Evolutionary conservation across 306 rosid genomes (phyloP).

Genomic region (Phaseolus lunatus): DNA sequence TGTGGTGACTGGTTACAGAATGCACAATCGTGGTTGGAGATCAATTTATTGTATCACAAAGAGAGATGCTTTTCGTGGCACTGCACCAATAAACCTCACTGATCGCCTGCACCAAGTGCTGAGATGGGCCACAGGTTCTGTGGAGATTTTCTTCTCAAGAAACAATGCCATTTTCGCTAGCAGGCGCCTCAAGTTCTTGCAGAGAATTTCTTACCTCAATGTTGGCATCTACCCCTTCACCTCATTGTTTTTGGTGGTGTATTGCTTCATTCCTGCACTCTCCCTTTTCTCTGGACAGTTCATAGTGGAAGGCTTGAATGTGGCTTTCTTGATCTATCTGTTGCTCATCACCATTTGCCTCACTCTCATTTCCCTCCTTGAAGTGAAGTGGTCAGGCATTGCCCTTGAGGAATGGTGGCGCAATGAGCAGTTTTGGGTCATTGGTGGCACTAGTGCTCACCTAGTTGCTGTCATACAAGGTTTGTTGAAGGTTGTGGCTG

Average conservation of each 20-base stretch:
- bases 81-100: conserved; percentile 20
- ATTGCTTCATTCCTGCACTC: conserved; percentile 67
- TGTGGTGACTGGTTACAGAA: conserved; percentile 32
- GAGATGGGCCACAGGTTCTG: conserved; percentile 32
- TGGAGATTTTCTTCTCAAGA: conserved; percentile 28
- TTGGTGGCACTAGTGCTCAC: conserved; percentile 28
- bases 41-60: conserved; percentile 19
- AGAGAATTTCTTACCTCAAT: conserved; percentile 15
- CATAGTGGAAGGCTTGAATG: conserved; percentile 64
- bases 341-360: conserved; percentile 63
- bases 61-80: conserved; percentile 19
- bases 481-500: not conserved
- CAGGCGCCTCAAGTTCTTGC: conserved; percentile 17
- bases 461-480: conserved; percentile 27
- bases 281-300: conserved; percentile 70
- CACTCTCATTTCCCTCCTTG: conserved; percentile 71
- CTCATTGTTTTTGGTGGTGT: not conserved
- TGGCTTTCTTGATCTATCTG: conserved; percentile 65
- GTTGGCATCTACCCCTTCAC: conserved; percentile 34
- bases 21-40: conserved; percentile 36
- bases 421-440: conserved; percentile 27
- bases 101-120: conserved; percentile 23
- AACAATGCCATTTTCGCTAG: conserved; percentile 13
- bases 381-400: conserved; percentile 87
- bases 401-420: conserved; percentile 51